Evolutionary conservation across 129 eudicot species (phyloP), one percentile per base, ranked within the genome.

Genomic region (Saposhnikovia divaricata): DNA sequence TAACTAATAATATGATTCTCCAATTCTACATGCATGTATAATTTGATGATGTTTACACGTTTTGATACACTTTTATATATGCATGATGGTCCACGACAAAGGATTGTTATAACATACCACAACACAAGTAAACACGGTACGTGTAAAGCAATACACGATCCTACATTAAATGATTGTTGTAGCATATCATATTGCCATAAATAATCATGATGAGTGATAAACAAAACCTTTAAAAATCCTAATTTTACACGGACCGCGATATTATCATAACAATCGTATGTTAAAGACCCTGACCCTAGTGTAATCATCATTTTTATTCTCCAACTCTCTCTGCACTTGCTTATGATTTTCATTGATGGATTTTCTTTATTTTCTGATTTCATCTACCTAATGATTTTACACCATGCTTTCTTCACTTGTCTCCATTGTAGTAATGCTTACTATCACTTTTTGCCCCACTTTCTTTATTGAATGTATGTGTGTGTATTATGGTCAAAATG

Each of bases 241-340:
- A 34, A 34, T 34, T 34, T 34, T 34, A 34, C 37, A 34, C 37
- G 2, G 37, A 34, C 2, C 2, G 0, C 37, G 37, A 34, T 34
- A 34, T 34, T 34, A 34, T 34, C 37, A 16, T 46, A 46, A 46
- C 50, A 46, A 46, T 46, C 50, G 50, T 12, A 11, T 46, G 50
- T 3, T 12, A 46, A 14, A 14, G 50, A 10, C 2, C 4, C 4
- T 0, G 47, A 44, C 2, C 47, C 47, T 9, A 0, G 21, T 16
- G n/a, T 38, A 37, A 74, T 28, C n/a, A 74, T 74, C 78, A 75
- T 75, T 46, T 75, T 23, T 75, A 75, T 75, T 75, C 78, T 75
- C 78, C 61, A 75, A 74, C 77, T n/a, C 25, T 44, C 31, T 74
- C 39, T 44, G 69, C 77, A 44, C n/a, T 25, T 12, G 39, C 59